Conservation (phyloP, 83 land plant genomes). For the Picea abies region DNA sequence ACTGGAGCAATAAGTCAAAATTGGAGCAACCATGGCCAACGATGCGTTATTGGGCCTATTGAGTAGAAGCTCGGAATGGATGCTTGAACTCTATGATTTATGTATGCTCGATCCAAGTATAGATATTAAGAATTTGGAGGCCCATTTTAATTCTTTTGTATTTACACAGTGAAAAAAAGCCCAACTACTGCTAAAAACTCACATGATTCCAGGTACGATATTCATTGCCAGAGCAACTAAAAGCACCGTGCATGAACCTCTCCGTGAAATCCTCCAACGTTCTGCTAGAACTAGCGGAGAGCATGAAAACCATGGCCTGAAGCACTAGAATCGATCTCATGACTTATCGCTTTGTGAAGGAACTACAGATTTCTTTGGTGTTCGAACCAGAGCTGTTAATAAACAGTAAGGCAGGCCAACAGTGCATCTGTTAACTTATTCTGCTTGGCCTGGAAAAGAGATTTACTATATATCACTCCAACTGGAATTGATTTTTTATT, state of each 20-base stretch:
- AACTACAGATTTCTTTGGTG: not conserved
- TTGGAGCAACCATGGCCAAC: slow-evolving; percentile 33
- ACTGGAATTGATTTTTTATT: no score
- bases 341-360: not conserved
- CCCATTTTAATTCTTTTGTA: not conserved
- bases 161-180: not conserved
- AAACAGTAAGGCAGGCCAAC: no score
- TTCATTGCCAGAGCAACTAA: slow-evolving; percentile 23
- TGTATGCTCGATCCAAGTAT: slow-evolving; percentile 17
- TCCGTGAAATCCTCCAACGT: slow-evolving; percentile 40
- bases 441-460: no score
- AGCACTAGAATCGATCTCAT: no score
- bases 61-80: slow-evolving; percentile 38
- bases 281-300: slow-evolving; percentile 29
- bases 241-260: slow-evolving; percentile 24
- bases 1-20: slow-evolving; percentile 38
- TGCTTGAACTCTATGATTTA: slow-evolving; percentile 32
- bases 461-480: no score
- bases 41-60: slow-evolving; percentile 42
- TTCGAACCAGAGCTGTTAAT: not conserved
- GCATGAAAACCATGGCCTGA: slow-evolving; percentile 33
- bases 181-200: not conserved
- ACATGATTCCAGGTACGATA: slow-evolving; percentile 18
- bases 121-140: no score
- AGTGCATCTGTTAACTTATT: no score